These are phyloP conservation scores for Psilocybe cyanescens DNA, from an alignment of 768 basidiomycete species.

Conservation along the genomic window DNA sequence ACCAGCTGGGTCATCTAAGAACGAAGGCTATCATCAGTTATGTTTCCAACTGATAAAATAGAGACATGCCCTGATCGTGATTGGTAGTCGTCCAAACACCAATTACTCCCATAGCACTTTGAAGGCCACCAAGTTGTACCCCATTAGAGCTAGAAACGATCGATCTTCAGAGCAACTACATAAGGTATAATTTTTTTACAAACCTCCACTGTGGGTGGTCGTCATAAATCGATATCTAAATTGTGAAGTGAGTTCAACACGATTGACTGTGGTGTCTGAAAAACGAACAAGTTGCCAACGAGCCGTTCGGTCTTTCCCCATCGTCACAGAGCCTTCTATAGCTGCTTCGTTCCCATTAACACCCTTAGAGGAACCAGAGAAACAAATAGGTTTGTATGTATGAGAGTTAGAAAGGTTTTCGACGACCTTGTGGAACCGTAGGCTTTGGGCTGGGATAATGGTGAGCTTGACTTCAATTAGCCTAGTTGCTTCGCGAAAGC, in stretches of 20 bases:
- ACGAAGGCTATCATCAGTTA: background rate
- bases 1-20: constrained; percentile 70
- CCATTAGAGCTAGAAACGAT: constrained; percentile 57
- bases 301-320: constrained; percentile 48
- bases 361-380: constrained; percentile 48
- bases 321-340: constrained; percentile 53
- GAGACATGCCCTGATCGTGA: constrained; percentile 53
- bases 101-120: constrained; percentile 67
- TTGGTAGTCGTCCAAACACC: constrained; percentile 70
- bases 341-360: constrained; percentile 45
- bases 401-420: constrained; percentile 18
- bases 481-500: constrained; percentile 68
- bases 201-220: constrained; percentile 64
- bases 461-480: constrained; percentile 60
- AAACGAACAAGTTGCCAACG: constrained; percentile 64
- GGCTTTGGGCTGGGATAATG: constrained; percentile 38
- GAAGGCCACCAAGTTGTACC: constrained; percentile 66
- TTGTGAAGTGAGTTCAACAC: constrained; percentile 7
- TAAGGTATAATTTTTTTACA: constrained; percentile 14
- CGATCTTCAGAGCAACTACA: background rate
- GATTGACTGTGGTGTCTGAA: background rate
- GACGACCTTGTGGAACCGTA: constrained; percentile 31
- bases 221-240: constrained; percentile 58
- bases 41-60: background rate
- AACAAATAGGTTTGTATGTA: constrained; percentile 48